Base-by-base conservation (phyloP, 2,329 filamentous ascomycete genomes). In the Blastomyces percursus region DNA sequence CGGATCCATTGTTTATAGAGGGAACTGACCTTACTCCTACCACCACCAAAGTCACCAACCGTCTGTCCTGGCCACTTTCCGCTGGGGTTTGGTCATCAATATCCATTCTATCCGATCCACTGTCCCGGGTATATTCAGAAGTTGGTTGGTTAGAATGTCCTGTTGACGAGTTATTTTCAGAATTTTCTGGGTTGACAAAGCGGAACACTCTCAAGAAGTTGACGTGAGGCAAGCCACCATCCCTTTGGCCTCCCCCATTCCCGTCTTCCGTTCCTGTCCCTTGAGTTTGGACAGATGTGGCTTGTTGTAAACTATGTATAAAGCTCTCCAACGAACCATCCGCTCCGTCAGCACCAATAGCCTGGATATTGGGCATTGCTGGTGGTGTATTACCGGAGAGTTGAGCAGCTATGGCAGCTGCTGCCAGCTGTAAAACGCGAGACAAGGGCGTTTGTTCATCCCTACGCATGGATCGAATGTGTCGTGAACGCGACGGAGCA, bases 171-270 rank as follows among this genome's bases (percentile, higher is more conserved):
- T 66, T 66, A n/a, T 54, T 54, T n/a, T 69, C 62, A 21, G 71
- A 64, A 59, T 71, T 67, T 32, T 77, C 75, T 9, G 80, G 78
- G 61, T 84, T 82, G 57, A 83, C 83, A 72, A 88, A 88, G 56
- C 86, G 78, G 71, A 88, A 88, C 73, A 88, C 86, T 62, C 86
- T 78, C 72, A 88, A 82, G 71, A 88, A 87, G 70, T 88, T 88
- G 64, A 88, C 77, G 3, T 85, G 83, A 12, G 81, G 78, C 9
- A 80, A 74, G 40, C 77, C 76, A 46, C 77, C 77, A 32, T 78
- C 77, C 35, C 71, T 69, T 19, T 51, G 59, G n/a, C 32, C 40
- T 32, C 66, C 61, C 24, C 40, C 44, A 27, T 62, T 60, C 24
- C 40, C 48, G 35, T 76, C 76, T 42, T 69, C 50, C 32, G 68